These are phyloP conservation scores for Botryotinia narcissicola DNA, from an alignment of 2,329 filamentous ascomycete species.

Conservation along the genomic window DNA sequence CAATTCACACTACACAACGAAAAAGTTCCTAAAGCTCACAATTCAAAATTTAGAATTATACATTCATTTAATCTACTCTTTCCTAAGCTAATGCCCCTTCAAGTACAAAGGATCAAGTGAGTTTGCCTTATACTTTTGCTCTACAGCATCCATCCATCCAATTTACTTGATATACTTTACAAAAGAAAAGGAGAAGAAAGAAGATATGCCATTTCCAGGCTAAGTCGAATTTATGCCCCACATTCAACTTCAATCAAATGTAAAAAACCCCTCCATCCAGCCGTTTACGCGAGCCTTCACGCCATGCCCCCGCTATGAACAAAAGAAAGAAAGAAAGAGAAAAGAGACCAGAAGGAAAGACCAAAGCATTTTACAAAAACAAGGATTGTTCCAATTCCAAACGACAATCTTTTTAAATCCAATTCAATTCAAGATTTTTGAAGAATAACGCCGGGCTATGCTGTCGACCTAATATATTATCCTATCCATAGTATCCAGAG, in stretches of 20 bases:
- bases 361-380: not conserved
- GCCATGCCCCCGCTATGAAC: slow-evolving; percentile 4
- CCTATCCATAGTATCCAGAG: slow-evolving; percentile 26
- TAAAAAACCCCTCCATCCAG: not conserved
- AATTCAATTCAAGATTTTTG: not conserved
- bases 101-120: not conserved
- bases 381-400: not conserved
- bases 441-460: not conserved
- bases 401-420: not conserved
- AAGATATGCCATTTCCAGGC: not conserved
- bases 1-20: not conserved
- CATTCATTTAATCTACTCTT: not conserved
- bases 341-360: not conserved
- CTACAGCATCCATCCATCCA: not conserved
- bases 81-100: not conserved
- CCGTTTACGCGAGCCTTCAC: not conserved
- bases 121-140: not conserved
- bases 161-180: not conserved
- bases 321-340: slow-evolving; percentile 1
- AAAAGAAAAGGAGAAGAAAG: not conserved
- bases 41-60: not conserved
- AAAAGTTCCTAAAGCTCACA: not conserved
- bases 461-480: not conserved
- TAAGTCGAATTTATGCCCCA: not conserved
- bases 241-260: not conserved